Conservation (phyloP, 116 monocot genomes). For the Zostera marina region DNA sequence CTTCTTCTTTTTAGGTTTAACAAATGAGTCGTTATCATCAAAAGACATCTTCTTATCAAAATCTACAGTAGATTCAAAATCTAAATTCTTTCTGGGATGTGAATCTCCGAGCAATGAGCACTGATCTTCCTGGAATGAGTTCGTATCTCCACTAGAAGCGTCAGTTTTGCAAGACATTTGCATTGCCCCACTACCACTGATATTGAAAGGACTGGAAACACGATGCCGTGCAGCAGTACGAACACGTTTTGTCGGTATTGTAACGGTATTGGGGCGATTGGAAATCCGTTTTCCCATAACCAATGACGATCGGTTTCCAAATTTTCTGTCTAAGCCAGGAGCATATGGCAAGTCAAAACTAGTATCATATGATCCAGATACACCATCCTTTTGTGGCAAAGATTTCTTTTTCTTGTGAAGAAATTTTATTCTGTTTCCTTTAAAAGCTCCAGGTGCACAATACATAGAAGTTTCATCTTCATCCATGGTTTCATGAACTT, state of each 20-base stretch:
- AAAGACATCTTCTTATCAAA: slow-evolving; percentile 44
- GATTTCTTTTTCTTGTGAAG: slow-evolving; percentile 48
- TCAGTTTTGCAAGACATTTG: slow-evolving; percentile 72
- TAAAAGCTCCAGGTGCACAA: slow-evolving; percentile 33
- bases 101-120: slow-evolving; percentile 54
- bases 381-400: slow-evolving; percentile 32
- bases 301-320: slow-evolving; percentile 18
- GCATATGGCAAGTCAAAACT: slow-evolving; percentile 37
- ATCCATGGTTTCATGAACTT: slow-evolving; percentile 28
- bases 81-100: slow-evolving; percentile 39
- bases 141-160: slow-evolving; percentile 92
- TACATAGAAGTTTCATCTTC: slow-evolving; percentile 70
- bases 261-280: slow-evolving; percentile 27
- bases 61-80: slow-evolving; percentile 66
- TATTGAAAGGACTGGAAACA: slow-evolving; percentile 32
- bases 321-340: slow-evolving; percentile 31
- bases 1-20: slow-evolving; percentile 74
- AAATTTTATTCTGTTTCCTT: slow-evolving; percentile 36
- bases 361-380: slow-evolving; percentile 22
- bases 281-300: slow-evolving; percentile 45
- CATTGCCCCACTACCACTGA: slow-evolving; percentile 20
- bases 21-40: slow-evolving; percentile 39
- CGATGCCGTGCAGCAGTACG: slow-evolving; percentile 67
- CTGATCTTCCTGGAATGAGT: slow-evolving; percentile 77
- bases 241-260: slow-evolving; percentile 73